Base-by-base conservation (phyloP, 1,284 basidiomycete genomes). In the Cystobasidium pallidum region DNA sequence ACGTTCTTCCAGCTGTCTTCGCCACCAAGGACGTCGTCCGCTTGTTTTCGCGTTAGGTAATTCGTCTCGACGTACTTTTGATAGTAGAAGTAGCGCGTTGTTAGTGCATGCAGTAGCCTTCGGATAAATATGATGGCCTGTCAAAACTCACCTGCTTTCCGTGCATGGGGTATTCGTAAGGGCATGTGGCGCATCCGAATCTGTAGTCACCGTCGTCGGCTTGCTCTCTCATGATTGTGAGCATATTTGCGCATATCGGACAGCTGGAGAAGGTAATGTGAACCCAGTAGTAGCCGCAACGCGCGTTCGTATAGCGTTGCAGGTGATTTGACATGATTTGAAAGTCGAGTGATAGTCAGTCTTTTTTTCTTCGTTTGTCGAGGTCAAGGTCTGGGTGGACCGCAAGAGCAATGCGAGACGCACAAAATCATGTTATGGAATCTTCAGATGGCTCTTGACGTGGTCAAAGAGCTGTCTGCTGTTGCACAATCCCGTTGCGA, bases 1-100 rank as follows among this genome's bases (percentile, higher is more conserved):
- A 95, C 95, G 80, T 97, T 93, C 75, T 90, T 91, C 94, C 95
- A 98, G 80, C 88, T 89, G 72, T 94, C 92, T 41, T 92, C 91
- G 13, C 92, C 94, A 52, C 94, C 94, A 36, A 97, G 84, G 0
- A 98, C 93, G 79, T 97, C 94, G 79, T 97, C 94, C 28, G 94
- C 89, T 78, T 89, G 86, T 80, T 97, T 97, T 21, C 91, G 86
- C 77, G 88, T 88, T 75, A 93, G 84, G 76, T 87, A 88, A 57
- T 89, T 93, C 45, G 93, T 85, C 73, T 79, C 78, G 90, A 90
- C 47, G 91, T 94, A 88, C 94, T 94, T 90, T 91, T 47, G 77
- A 66, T 41, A 45, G 30, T 52, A 47, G 54, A 30, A 66, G 36
- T 19, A 19, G 32, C 17, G 15, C 11, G n/a, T 41, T 41, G 3